Conservation (phyloP, 371 early-diverging fungal genomes). For the Rhizopus microsporus region DNA sequence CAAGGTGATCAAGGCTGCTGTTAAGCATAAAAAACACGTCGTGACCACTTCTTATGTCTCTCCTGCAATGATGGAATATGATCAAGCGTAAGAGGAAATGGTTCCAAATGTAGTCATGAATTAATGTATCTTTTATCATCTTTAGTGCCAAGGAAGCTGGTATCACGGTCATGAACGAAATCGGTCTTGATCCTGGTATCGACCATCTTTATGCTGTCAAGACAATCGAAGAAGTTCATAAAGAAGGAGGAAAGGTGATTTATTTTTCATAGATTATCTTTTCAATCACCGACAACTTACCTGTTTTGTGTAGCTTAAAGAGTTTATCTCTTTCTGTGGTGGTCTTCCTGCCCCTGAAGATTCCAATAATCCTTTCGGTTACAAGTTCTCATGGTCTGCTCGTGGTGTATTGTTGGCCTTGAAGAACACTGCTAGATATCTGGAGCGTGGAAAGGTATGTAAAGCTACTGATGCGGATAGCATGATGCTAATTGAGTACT, state of each 20-base stretch:
- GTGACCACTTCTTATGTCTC: conserved; percentile 93
- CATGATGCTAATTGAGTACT: conserved; percentile 29
- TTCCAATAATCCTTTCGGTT: conserved; percentile 96
- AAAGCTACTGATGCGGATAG: not conserved
- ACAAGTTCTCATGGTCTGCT: conserved; percentile 98
- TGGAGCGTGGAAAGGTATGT: conserved; percentile 80
- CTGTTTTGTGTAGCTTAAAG: conserved; percentile 51
- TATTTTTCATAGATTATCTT: not conserved
- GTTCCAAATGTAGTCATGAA: not conserved
- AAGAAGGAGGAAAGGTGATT: conserved; percentile 81
- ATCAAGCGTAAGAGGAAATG: conserved; percentile 64
- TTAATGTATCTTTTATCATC: conserved; percentile 5
- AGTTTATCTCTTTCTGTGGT: conserved; percentile 97
- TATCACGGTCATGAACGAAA: conserved; percentile 88
- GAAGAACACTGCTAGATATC: conserved; percentile 89
- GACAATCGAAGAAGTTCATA: conserved; percentile 86
- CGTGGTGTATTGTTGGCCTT: conserved; percentile 95
- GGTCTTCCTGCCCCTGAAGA: conserved; percentile 98
- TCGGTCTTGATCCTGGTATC: conserved; percentile 95
- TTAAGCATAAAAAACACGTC: conserved; percentile 80
- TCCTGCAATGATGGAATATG: conserved; percentile 81
- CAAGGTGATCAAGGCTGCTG: conserved; percentile 81
- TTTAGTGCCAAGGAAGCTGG: conserved; percentile 76
- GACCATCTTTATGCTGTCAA: conserved; percentile 90
- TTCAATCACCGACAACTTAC: conserved; percentile 1